These are phyloP conservation scores for Fusarium nisikadoi DNA, from an alignment of 2,329 filamentous ascomycete genomes.

Conservation along the genomic window DNA sequence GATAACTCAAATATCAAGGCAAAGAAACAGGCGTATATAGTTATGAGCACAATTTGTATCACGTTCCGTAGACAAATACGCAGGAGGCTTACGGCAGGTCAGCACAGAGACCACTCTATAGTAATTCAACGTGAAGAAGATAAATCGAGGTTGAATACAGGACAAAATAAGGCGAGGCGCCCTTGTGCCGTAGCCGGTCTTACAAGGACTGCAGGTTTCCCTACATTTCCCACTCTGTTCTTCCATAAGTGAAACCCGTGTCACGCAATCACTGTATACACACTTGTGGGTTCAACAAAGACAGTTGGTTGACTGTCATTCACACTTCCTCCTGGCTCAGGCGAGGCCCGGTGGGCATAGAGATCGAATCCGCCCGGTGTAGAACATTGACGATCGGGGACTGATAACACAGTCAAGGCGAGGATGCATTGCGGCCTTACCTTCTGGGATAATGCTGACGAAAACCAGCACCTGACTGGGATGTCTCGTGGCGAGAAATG, in stretches of 20 bases:
- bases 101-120: background rate
- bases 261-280: conserved; percentile 15
- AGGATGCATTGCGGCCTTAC: conserved; percentile 31
- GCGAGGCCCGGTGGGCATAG: background rate
- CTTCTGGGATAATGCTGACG: background rate
- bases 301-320: background rate
- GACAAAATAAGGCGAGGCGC: background rate
- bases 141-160: background rate
- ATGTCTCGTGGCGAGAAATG: conserved; percentile 5
- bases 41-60: conserved; percentile 16
- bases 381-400: background rate
- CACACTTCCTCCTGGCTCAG: background rate
- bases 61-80: background rate
- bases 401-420: background rate
- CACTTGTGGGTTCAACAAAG: background rate
- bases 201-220: conserved; percentile 13
- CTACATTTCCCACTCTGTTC: background rate
- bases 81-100: background rate
- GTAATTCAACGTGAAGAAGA: background rate
- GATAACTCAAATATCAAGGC: background rate
- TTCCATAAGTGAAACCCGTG: conserved; percentile 18
- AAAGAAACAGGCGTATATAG: background rate
- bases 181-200: background rate
- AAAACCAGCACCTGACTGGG: background rate
- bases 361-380: background rate